phyloP scores from a whole-genome alignment of 768 basidiomycete genomes.

The Phanerochaete sordida region DNA sequence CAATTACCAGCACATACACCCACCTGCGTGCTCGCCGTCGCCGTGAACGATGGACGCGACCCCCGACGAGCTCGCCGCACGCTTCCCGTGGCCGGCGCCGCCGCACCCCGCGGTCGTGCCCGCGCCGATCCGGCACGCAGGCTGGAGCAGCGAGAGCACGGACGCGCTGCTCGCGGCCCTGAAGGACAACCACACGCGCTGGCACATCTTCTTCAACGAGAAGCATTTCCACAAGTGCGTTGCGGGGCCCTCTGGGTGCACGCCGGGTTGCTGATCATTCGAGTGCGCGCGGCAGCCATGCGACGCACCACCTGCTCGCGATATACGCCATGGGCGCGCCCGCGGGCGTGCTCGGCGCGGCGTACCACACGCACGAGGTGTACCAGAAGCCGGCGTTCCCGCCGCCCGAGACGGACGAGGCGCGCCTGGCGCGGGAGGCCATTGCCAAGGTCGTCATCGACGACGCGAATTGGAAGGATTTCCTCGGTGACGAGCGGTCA shows the following conservation, averaged over 20 bases:
- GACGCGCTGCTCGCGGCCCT: conserved; percentile 28
- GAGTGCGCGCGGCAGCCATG: conserved; percentile 39
- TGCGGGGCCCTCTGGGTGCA: too few species aligned
- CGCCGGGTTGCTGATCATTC: too few species aligned
- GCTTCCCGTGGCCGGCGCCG: conserved; percentile 12
- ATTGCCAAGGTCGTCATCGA: conserved; percentile 29
- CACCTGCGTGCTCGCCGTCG: too few species aligned
- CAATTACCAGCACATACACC: not conserved
- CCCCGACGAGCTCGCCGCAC: conserved; percentile 3
- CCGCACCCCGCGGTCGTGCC: not conserved
- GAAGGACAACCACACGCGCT: conserved; percentile 44
- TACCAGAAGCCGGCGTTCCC: conserved; percentile 35
- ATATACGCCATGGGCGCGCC: conserved; percentile 60
- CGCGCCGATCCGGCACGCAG: conserved; percentile 17
- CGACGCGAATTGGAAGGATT: conserved; percentile 44
- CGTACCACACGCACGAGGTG: conserved; percentile 37
- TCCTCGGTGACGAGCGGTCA: conserved; percentile 56
- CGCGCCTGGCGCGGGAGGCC: not conserved
- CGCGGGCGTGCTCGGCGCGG: conserved; percentile 36
- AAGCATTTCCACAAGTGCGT: conserved; percentile 47
- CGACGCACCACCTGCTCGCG: conserved; percentile 53
- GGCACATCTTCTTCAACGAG: conserved; percentile 49
- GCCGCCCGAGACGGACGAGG: conserved; percentile 33
- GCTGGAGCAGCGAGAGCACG: conserved; percentile 28
- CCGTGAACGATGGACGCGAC: conserved; percentile 17